Conservation (phyloP, 495 filamentous ascomycete genomes). For the Podospora bellae-mahoneyi region DNA sequence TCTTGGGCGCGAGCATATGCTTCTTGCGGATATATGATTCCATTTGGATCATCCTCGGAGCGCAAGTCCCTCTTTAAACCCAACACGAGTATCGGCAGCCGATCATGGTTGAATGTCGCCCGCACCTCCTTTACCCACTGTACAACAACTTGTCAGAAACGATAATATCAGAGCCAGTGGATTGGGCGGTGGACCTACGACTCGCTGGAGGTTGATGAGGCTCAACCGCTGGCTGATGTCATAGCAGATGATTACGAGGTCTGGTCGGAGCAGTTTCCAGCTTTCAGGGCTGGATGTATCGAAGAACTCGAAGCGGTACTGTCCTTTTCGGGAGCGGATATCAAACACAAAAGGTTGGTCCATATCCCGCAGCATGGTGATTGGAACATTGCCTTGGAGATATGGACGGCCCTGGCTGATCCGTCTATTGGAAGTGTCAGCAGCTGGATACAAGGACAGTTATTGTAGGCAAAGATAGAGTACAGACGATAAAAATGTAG, state of each 20-base stretch:
- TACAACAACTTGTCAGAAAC: conserved; percentile 18
- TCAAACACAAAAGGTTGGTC: conserved; percentile 85
- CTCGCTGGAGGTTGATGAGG: conserved; percentile 57
- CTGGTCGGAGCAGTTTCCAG: conserved; percentile 69
- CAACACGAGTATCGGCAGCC: conserved; percentile 69
- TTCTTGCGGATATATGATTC: conserved; percentile 70
- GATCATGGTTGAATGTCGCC: conserved; percentile 57
- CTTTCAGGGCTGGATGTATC: conserved; percentile 73
- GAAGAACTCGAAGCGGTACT: conserved; percentile 72
- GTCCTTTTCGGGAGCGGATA: conserved; percentile 55
- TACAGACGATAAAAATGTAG: conserved; percentile 76
- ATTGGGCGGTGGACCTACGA: conserved; percentile 42
- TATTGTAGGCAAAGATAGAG: background rate
- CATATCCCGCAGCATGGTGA: conserved; percentile 63
- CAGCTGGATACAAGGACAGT: background rate
- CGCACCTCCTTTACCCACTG: conserved; percentile 70
- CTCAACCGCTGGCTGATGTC: conserved; percentile 67
- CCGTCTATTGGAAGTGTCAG: conserved; percentile 37
- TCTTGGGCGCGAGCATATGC: conserved; percentile 73
- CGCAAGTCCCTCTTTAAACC: conserved; percentile 81
- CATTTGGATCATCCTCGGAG: conserved; percentile 58
- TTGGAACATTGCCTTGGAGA: conserved; percentile 35
- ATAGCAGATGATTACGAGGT: conserved; percentile 76
- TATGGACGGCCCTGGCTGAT: conserved; percentile 45
- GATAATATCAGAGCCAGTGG: conserved; percentile 11